phyloP scores from a whole-genome alignment of 306 rosid genomes.

The Acacia melanoxylon region DNA sequence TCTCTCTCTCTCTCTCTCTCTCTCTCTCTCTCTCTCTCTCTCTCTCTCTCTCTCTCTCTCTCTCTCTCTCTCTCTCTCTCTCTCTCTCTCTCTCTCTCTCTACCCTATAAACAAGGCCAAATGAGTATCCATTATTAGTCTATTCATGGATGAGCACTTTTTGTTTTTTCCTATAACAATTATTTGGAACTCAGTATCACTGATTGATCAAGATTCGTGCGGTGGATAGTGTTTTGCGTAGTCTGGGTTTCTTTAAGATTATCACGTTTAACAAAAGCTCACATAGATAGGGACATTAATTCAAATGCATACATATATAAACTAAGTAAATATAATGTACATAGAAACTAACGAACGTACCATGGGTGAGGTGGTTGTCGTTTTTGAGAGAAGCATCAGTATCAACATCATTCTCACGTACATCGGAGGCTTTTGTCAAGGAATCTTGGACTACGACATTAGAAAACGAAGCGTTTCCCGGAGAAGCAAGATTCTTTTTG shows the following conservation, averaged over 20 bases:
- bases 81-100: too few relatives aligned
- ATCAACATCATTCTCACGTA: neutral
- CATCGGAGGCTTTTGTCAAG: neutral
- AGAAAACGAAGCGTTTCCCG: neutral
- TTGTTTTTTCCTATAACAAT: too few relatives aligned
- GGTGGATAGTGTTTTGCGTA: too few relatives aligned
- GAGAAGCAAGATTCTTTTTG: constrained; percentile 16
- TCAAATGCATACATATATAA: neutral
- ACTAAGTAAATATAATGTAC: neutral
- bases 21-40: too few relatives aligned
- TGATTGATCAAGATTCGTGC: too few relatives aligned
- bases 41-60: too few relatives aligned
- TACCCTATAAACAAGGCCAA: too few relatives aligned
- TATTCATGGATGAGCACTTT: too few relatives aligned
- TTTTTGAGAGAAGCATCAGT: neutral
- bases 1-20: too few relatives aligned
- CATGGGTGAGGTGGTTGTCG: neutral
- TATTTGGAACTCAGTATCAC: too few relatives aligned
- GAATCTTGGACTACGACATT: neutral
- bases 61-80: too few relatives aligned
- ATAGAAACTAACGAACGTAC: neutral
- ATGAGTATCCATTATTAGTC: too few relatives aligned
- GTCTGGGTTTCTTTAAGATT: neutral
- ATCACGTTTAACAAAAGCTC: neutral
- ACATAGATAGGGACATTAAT: neutral